Percentiles rank a stretch among this genome's conserved stretches.
phyloP scores from a whole-genome alignment of 192 early-diverging fungal genomes.

The Cladochytrium replicatum region DNA sequence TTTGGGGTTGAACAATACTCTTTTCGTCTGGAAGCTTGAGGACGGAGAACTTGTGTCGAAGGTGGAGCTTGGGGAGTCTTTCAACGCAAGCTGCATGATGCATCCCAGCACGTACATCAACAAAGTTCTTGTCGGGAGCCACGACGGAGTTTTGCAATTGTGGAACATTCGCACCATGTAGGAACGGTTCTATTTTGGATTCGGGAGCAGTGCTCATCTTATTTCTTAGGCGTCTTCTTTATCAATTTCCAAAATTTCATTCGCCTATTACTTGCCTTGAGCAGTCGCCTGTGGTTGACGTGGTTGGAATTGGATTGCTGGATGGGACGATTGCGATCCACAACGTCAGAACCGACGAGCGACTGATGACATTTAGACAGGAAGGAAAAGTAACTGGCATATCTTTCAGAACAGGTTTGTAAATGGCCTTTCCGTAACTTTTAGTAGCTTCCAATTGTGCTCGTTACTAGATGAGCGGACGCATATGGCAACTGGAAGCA shows the following conservation, averaged over 20 bases:
- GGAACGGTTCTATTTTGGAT: conserved; percentile 8
- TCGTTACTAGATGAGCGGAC: background rate
- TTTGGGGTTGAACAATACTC: conserved; percentile 10
- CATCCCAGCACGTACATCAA: conserved; percentile 98
- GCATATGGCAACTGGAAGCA: conserved; percentile 78
- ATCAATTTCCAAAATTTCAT: conserved; percentile 66
- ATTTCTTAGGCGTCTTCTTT: conserved; percentile 52
- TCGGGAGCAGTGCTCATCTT: conserved; percentile 2
- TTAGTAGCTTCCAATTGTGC: background rate
- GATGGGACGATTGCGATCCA: conserved; percentile 77
- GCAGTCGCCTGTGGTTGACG: conserved; percentile 87
- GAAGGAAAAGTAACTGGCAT: conserved; percentile 83
- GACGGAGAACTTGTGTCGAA: too few species aligned
- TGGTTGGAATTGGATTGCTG: conserved; percentile 82
- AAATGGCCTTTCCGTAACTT: conserved; percentile 4
- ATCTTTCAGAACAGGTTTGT: conserved; percentile 73
- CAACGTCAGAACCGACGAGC: conserved; percentile 74
- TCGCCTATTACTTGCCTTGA: conserved; percentile 66
- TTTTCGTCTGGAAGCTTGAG: background rate
- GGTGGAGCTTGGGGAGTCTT: conserved; percentile 62
- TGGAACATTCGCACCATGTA: conserved; percentile 81
- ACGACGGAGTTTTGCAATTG: conserved; percentile 79
- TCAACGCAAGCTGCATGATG: conserved; percentile 62
- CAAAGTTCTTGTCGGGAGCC: conserved; percentile 82
- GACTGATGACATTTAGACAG: conserved; percentile 69